A percentile compares a stretch with the other conserved stretches of the same genome.
phyloP scores from a whole-genome alignment of 805 yeast species.

The Ogataea paraovalis region DNA sequence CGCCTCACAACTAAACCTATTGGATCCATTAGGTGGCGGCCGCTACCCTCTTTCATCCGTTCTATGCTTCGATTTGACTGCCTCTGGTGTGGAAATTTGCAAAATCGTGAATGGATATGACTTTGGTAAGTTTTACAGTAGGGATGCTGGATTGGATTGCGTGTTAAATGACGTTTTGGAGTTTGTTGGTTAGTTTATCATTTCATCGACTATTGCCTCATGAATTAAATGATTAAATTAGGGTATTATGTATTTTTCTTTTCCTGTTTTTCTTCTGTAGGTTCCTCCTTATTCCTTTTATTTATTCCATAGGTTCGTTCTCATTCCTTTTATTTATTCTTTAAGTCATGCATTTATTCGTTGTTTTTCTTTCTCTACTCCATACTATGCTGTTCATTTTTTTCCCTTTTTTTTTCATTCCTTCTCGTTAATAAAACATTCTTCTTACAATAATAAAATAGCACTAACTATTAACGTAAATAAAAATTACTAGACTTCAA shows the following conservation, averaged over 20 bases:
- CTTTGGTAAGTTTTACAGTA: constrained; percentile 16
- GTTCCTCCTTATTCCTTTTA: too few species aligned
- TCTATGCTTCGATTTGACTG: constrained; percentile 19
- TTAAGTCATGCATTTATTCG: too few species aligned
- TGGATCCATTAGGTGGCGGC: constrained; percentile 36
- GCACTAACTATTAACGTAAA: too few species aligned
- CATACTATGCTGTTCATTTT: too few species aligned
- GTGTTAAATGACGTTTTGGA: constrained; percentile 13
- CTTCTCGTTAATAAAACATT: too few species aligned
- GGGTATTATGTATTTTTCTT: neutral
- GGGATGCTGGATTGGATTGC: constrained; percentile 9
- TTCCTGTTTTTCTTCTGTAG: too few species aligned
- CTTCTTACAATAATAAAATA: too few species aligned
- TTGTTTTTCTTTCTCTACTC: too few species aligned
- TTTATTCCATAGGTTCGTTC: too few species aligned
- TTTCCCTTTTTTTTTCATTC: too few species aligned
- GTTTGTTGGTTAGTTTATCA: constrained; percentile 4
- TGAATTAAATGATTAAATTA: neutral
- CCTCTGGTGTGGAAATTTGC: constrained; percentile 18
- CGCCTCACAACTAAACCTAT: constrained; percentile 19
- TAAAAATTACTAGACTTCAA: neutral
- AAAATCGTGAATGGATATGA: constrained; percentile 27
- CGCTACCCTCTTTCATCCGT: constrained; percentile 30
- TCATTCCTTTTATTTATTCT: too few species aligned
- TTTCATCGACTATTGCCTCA: too few species aligned